Conservation (phyloP, 1,284 basidiomycete species). For the Ganoderma lingzhi region DNA sequence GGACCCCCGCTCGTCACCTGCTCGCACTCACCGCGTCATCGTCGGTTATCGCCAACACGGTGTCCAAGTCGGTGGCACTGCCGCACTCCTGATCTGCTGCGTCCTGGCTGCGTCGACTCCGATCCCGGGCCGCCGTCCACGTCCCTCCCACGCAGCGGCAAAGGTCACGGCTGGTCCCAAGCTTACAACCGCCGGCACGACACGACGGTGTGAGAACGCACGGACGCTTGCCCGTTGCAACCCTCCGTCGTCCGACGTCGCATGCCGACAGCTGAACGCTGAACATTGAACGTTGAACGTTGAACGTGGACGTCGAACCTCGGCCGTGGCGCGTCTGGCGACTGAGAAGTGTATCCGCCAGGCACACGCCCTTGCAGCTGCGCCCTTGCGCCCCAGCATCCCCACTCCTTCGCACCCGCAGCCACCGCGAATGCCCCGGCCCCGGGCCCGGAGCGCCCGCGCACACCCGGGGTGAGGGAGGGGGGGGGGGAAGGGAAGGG, state of each 20-base stretch:
- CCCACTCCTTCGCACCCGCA: constrained; percentile 3
- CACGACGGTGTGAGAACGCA: too few species aligned
- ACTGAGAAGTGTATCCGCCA: background rate
- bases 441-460: background rate
- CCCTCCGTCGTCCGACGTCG: too few species aligned
- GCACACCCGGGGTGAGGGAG: background rate
- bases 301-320: too few species aligned
- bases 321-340: background rate
- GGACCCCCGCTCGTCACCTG: background rate
- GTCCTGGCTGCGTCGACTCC: background rate
- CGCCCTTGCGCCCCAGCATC: background rate
- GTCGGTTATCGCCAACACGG: background rate
- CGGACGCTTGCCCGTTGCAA: too few species aligned
- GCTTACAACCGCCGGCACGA: too few species aligned
- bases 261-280: too few species aligned
- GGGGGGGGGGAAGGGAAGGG: background rate
- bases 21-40: background rate
- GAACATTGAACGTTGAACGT: too few species aligned
- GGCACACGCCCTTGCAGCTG: background rate
- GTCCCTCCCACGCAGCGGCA: too few species aligned
- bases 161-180: too few species aligned
- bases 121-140: background rate
- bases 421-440: background rate
- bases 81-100: constrained; percentile 4
- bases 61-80: constrained; percentile 1